Percentiles rank a stretch among this genome's conserved stretches.
Conservation (phyloP, 192 early-diverging fungal genomes). For the Piromyces sp. region DNA sequence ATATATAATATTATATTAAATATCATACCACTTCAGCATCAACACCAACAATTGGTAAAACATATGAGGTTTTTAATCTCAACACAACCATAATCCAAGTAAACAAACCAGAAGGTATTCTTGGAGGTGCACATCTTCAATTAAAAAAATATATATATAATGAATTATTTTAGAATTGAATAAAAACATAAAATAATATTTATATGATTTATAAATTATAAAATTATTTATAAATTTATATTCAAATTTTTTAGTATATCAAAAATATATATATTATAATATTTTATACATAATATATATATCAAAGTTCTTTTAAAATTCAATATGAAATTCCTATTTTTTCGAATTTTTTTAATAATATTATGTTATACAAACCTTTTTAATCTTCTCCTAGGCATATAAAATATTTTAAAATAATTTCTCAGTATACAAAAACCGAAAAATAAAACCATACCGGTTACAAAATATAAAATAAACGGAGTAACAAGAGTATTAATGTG, state of each 20-base stretch:
- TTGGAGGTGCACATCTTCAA: not conserved
- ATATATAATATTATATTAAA: not conserved
- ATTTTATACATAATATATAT: too few relatives aligned
- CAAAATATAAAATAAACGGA: not conserved
- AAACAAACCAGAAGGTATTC: not conserved
- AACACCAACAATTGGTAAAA: not conserved
- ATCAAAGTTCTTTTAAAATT: too few relatives aligned
- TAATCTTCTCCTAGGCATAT: not conserved
- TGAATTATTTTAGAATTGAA: too few relatives aligned
- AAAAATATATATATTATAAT: too few relatives aligned
- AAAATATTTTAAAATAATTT: not conserved
- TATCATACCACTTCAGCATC: not conserved
- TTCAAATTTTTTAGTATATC: too few relatives aligned
- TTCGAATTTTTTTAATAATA: too few relatives aligned
- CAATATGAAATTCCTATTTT: too few relatives aligned
- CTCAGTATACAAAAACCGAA: not conserved
- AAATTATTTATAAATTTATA: too few relatives aligned
- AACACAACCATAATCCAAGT: not conserved
- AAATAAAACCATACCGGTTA: not conserved
- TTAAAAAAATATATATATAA: too few relatives aligned
- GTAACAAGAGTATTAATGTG: not conserved
- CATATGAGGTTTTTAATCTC: not conserved
- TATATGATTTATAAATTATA: too few relatives aligned
- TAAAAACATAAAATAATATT: too few relatives aligned
- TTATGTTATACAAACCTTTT: not conserved